Conservation (phyloP, 768 basidiomycete species). For the Pleurotus salmoneostramineus region DNA sequence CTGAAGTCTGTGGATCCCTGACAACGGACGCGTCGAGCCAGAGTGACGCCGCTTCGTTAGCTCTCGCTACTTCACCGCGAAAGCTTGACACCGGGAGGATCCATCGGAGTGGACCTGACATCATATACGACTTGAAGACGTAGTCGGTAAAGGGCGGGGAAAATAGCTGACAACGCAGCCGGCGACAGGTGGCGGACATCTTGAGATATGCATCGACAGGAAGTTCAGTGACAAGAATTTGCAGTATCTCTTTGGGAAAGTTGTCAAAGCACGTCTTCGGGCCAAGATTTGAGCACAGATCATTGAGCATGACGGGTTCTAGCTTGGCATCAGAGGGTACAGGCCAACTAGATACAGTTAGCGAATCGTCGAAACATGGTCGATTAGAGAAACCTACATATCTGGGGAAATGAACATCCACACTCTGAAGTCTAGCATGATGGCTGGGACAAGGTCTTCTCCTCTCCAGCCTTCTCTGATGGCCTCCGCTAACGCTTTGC, state of each 20-base stretch:
- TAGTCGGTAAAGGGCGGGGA: neutral
- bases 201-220: neutral
- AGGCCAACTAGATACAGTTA: neutral
- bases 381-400: neutral
- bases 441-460: neutral
- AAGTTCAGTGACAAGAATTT: neutral
- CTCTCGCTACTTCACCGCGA: neutral
- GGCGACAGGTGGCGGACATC: neutral
- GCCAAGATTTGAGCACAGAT: neutral
- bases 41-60: neutral
- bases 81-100: neutral
- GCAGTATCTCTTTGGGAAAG: neutral
- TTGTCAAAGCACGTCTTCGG: neutral
- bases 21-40: neutral
- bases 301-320: neutral
- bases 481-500: neutral
- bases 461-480: neutral
- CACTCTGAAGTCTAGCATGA: neutral
- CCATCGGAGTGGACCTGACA: neutral
- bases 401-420: neutral
- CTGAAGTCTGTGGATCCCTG: neutral
- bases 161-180: neutral
- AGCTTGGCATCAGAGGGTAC: neutral
- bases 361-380: neutral
- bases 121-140: neutral